These are phyloP conservation scores for Ascochyta fabae DNA, from an alignment of 2,329 filamentous ascomycete genomes.

Conservation along the genomic window DNA sequence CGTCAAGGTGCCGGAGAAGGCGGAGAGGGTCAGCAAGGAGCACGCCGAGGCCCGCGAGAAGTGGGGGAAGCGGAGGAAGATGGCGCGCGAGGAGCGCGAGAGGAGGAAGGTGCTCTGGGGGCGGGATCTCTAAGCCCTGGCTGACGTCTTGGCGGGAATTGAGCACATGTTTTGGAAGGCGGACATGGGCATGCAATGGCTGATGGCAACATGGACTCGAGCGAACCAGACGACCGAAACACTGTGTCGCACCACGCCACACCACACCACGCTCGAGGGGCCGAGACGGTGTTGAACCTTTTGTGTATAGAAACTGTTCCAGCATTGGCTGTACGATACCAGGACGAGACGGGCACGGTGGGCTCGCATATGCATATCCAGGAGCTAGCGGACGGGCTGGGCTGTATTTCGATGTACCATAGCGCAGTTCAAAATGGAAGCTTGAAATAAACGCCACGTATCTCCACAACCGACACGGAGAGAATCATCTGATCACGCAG, in stretches of 20 bases:
- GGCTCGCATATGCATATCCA: constrained; percentile 15
- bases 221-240: too few species aligned
- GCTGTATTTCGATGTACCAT: constrained; percentile 15
- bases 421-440: constrained; percentile 4
- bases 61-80: constrained; percentile 66
- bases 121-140: constrained; percentile 57
- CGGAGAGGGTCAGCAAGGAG: constrained; percentile 53
- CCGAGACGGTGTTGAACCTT: not conserved
- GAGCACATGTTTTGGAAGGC: not conserved
- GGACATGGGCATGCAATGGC: too few species aligned
- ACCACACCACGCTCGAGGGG: not conserved
- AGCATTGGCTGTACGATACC: constrained; percentile 18
- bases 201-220: too few species aligned
- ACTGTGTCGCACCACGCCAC: too few species aligned
- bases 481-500: too few species aligned
- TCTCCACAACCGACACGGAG: too few species aligned
- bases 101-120: constrained; percentile 68
- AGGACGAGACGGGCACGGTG: not conserved
- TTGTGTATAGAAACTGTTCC: constrained; percentile 15
- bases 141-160: too few species aligned
- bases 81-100: constrained; percentile 66
- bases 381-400: constrained; percentile 11
- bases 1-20: constrained; percentile 54
- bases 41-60: constrained; percentile 62
- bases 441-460: not conserved